Evolutionary conservation across 352 stramenopile genomes (phyloP), one percentile per base, ranked within the genome.

Genomic region (Bremia lactucae): DNA sequence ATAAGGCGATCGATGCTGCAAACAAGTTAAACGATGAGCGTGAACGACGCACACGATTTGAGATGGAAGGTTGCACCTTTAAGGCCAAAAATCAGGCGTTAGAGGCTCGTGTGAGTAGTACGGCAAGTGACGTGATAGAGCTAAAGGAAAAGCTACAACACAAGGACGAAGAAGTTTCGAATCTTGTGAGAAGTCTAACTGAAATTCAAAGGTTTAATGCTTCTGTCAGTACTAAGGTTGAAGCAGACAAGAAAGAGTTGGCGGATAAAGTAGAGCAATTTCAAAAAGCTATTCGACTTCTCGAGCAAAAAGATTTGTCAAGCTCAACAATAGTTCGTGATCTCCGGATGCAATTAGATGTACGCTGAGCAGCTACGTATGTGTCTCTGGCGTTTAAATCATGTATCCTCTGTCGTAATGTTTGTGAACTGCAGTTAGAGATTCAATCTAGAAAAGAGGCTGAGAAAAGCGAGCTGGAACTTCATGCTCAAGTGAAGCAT

Each of bases 131-230:
- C 21, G 44, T 72, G 8, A 31, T 34, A 10, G 67, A 81, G 26
- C 31, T 83, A 13, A 83, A 83, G 35, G 58, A 59, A 2, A 85
- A 76, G 42, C 46, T 87, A 6, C 71, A 66, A 31, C 63, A 73
- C 14, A 86, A 85, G 38, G 72, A 89, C 14, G 58, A 73, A 40
- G 77, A 89, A 36, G 62, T 82, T 0, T 78, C 70, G 1, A 71
- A 71, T 23, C 55, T 85, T 11, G 62, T 87, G 10, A 72, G 65
- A 21, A 87, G 59, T 45, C 56, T 87, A 49, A 82, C 71, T 11
- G 69, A 89, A 35, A 86, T 87, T 24, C 77, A 87, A 23, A 85
- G 81, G 33, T 68, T 87, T 48, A 81, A 75, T 18, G 64, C 68
- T 6, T 66, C 64, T 36, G 63, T 74, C 13, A 87, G 59, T 34